These are phyloP conservation scores for Handroanthus guayacan DNA, from an alignment of 257 asterid species.

Conservation along the genomic window DNA sequence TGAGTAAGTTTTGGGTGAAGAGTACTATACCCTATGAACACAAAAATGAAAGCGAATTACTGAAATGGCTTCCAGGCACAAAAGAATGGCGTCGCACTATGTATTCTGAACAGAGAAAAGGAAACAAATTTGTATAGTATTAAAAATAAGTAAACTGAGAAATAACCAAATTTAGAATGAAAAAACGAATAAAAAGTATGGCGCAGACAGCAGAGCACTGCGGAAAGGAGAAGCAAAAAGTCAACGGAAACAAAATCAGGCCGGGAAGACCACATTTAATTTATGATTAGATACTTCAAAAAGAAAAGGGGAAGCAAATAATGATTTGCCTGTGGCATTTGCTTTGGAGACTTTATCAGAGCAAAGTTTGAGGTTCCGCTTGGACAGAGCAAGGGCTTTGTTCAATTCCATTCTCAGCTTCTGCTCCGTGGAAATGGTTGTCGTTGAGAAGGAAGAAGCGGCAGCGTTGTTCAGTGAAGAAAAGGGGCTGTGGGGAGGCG, in stretches of 20 bases:
- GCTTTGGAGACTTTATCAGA: slow-evolving; percentile 60
- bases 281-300: background rate
- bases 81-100: background rate
- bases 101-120: background rate
- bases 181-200: background rate
- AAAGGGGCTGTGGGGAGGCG: slow-evolving; percentile 41
- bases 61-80: background rate
- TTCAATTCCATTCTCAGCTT: slow-evolving; percentile 69
- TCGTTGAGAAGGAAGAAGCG: slow-evolving; percentile 38
- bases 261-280: background rate
- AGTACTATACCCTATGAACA: background rate
- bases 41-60: background rate
- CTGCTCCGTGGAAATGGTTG: slow-evolving; percentile 60
- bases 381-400: slow-evolving; percentile 78
- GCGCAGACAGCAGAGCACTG: background rate
- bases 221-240: background rate
- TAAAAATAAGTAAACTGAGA: background rate
- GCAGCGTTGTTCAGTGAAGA: slow-evolving; percentile 43
- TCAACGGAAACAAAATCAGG: background rate
- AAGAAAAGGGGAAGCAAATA: slow-evolving; percentile 5
- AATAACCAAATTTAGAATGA: background rate
- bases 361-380: slow-evolving; percentile 73
- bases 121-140: background rate
- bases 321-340: slow-evolving; percentile 45
- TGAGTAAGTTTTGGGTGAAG: too few species aligned